Percentiles rank a stretch among this genome's conserved stretches.
These are phyloP conservation scores for Kodamaea sp. DNA, from an alignment of 1,139 yeast species.

Conservation along the genomic window DNA sequence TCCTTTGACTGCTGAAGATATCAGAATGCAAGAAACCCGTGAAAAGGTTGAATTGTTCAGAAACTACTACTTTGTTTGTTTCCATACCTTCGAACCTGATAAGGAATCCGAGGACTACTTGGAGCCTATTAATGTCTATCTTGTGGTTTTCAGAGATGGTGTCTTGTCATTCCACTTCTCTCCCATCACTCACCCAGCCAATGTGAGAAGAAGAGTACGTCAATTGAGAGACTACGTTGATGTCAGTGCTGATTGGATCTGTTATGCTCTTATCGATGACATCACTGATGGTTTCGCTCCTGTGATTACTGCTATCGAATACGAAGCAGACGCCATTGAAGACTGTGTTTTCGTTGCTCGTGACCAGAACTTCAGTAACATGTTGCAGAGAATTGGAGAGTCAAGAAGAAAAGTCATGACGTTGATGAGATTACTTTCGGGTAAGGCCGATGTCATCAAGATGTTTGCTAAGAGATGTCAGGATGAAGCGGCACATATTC, in stretches of 20 bases:
- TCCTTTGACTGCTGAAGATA: conserved; percentile 84
- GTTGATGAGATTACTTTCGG: conserved; percentile 82
- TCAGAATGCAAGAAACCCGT: conserved; percentile 81
- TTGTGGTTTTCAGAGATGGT: conserved; percentile 85
- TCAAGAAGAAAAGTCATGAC: conserved; percentile 91
- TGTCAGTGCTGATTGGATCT: conserved; percentile 90
- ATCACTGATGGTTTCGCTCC: conserved; percentile 95
- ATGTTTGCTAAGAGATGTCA: conserved; percentile 97
- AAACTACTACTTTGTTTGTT: conserved; percentile 76
- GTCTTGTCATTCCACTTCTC: conserved; percentile 83
- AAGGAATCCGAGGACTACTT: conserved; percentile 76
- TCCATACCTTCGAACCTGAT: conserved; percentile 79
- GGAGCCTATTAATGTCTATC: conserved; percentile 85
- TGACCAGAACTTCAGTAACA: conserved; percentile 59
- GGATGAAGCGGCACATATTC: conserved; percentile 46
- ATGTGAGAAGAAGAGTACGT: conserved; percentile 88
- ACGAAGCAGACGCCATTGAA: conserved; percentile 90
- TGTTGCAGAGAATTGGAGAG: conserved; percentile 84
- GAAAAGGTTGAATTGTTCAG: conserved; percentile 80
- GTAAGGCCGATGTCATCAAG: conserved; percentile 95
- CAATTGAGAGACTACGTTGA: conserved; percentile 85
- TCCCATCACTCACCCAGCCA: conserved; percentile 79
- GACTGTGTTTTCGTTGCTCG: conserved; percentile 56
- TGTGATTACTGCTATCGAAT: conserved; percentile 79
- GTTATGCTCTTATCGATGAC: conserved; percentile 91